Percentiles rank a stretch among this genome's conserved stretches.
Conservation (phyloP, 805 yeast species). For the Yarrowia divulgata region DNA sequence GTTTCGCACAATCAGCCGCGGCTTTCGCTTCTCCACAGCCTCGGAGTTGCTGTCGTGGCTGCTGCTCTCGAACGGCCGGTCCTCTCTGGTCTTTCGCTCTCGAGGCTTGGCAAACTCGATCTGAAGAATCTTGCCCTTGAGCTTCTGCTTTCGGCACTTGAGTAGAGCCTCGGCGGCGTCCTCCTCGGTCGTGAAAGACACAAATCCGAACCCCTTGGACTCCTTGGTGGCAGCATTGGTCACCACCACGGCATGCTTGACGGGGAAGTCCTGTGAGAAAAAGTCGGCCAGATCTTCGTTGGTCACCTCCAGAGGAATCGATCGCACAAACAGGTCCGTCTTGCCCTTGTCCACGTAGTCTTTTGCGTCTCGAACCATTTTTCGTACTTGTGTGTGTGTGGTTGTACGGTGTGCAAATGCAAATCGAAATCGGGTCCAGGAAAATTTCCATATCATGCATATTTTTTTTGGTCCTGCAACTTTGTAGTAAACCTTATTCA, state of each 20-base stretch:
- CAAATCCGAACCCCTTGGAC: slow-evolving; percentile 96
- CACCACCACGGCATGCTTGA: slow-evolving; percentile 92
- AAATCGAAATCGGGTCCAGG: neutral
- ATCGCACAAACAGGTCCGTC: slow-evolving; percentile 73
- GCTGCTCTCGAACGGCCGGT: slow-evolving; percentile 38
- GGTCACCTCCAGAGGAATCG: slow-evolving; percentile 81
- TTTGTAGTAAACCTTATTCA: neutral
- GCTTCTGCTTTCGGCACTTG: slow-evolving; percentile 67
- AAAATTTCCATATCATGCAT: slow-evolving; percentile 38
- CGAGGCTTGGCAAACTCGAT: slow-evolving; percentile 93
- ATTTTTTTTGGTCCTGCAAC: neutral
- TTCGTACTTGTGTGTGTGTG: neutral
- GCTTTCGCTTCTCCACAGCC: slow-evolving; percentile 73
- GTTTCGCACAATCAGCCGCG: slow-evolving; percentile 87
- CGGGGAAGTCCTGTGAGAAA: slow-evolving; percentile 92
- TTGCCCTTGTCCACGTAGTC: slow-evolving; percentile 32
- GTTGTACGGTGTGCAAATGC: neutral
- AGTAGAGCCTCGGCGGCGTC: slow-evolving; percentile 81
- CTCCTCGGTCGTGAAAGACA: slow-evolving; percentile 82
- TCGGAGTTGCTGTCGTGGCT: slow-evolving; percentile 22
- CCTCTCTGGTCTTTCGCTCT: slow-evolving; percentile 56
- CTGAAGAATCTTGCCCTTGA: slow-evolving; percentile 70
- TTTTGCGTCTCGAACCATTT: slow-evolving; percentile 8
- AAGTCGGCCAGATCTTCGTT: slow-evolving; percentile 81
- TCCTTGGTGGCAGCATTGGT: slow-evolving; percentile 70